These are phyloP conservation scores for Hanseniaspora valbyensis DNA, from an alignment of 805 yeast species.

Conservation along the genomic window DNA sequence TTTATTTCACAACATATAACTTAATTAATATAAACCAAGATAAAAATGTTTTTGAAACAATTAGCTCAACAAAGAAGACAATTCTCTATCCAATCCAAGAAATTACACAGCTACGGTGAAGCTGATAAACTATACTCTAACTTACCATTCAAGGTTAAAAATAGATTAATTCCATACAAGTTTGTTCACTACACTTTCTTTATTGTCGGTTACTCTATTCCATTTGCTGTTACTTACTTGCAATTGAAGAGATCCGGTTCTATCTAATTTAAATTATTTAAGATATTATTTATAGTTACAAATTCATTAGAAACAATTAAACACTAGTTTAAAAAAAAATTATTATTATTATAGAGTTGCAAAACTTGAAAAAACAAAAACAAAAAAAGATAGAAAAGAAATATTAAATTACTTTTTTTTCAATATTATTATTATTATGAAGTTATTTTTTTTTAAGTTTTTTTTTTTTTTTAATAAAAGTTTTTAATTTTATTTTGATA, in stretches of 20 bases:
- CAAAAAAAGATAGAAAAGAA: too few relatives aligned
- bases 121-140: constrained; percentile 74
- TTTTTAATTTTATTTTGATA: background rate
- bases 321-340: too few relatives aligned
- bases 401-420: too few relatives aligned
- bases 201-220: constrained; percentile 59
- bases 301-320: too few relatives aligned
- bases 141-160: constrained; percentile 87
- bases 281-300: too few relatives aligned
- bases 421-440: too few relatives aligned
- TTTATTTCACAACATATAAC: constrained; percentile 4
- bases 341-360: too few relatives aligned
- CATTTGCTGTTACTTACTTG: constrained; percentile 67
- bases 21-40: background rate
- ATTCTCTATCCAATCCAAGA: constrained; percentile 17
- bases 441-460: background rate
- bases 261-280: constrained; percentile 24
- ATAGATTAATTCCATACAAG: constrained; percentile 83
- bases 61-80: constrained; percentile 17
- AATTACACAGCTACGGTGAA: constrained; percentile 26
- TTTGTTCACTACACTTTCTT: constrained; percentile 71
- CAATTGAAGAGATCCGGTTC: constrained; percentile 82
- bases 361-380: too few relatives aligned
- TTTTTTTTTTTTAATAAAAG: background rate
- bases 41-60: constrained; percentile 14